phyloP scores from a whole-genome alignment of 306 rosid genomes.

The Ormosia emarginata region DNA sequence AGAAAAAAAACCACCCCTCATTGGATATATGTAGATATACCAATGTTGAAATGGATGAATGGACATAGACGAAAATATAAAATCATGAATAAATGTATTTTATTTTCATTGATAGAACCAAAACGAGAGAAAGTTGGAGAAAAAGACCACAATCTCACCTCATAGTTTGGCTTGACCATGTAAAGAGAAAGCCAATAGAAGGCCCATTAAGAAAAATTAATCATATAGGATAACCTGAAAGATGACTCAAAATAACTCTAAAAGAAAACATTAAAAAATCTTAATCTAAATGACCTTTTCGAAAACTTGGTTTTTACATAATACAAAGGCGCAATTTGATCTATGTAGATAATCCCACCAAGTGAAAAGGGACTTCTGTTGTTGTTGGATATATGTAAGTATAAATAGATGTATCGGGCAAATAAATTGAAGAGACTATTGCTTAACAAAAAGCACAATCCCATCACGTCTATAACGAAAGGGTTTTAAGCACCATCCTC shows the following conservation, averaged over 20 bases:
- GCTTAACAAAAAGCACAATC: neutral
- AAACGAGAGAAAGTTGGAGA: no score
- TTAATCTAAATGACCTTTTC: neutral
- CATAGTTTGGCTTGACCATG: no score
- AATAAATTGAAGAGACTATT: neutral
- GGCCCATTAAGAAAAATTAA: neutral
- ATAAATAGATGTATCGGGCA: no score
- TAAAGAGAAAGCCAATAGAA: neutral
- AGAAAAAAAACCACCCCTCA: no score
- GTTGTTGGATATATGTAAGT: neutral
- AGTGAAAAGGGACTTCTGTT: neutral
- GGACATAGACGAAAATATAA: neutral
- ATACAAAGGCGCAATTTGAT: neutral
- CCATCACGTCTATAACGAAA: neutral
- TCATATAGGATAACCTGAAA: neutral
- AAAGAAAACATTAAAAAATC: neutral
- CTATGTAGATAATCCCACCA: neutral
- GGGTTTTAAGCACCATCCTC: neutral
- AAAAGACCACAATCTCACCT: no score
- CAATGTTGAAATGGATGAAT: neutral
- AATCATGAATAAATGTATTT: neutral
- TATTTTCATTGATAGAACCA: no score
- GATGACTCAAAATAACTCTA: no score
- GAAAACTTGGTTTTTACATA: neutral
- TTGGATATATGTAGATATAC: no score